Conservation (phyloP, 2,329 filamentous ascomycete species). For the Botrytis paeoniae region DNA sequence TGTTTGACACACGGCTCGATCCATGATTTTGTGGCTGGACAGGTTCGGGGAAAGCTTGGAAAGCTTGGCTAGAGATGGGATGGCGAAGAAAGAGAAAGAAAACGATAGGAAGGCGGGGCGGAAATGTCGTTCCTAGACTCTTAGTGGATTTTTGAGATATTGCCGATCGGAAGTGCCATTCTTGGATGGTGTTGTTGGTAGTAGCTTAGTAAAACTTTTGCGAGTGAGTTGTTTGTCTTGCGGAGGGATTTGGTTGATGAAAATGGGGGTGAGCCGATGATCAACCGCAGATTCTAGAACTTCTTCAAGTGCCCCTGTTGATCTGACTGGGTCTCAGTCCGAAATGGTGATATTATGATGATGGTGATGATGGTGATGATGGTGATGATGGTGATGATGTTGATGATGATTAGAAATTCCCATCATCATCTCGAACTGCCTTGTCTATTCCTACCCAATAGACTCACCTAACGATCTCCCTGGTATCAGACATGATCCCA, state of each 20-base stretch:
- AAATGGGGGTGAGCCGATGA: neutral
- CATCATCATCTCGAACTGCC: neutral
- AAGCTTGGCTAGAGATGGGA: neutral
- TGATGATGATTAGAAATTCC: neutral
- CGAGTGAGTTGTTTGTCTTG: neutral
- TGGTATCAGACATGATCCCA: neutral
- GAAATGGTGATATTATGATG: neutral
- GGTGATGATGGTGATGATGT: neutral
- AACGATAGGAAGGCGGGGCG: neutral
- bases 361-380: too few species aligned
- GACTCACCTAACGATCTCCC: neutral
- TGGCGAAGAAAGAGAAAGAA: neutral
- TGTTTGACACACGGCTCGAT: neutral
- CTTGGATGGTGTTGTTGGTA: neutral
- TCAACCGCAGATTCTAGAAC: neutral
- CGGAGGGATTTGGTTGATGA: neutral
- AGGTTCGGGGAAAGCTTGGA: neutral
- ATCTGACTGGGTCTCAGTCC: neutral
- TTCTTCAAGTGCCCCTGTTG: neutral
- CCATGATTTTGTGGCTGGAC: neutral
- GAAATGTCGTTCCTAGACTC: neutral
- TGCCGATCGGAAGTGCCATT: neutral
- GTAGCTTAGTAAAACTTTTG: neutral
- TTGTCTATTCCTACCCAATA: neutral
- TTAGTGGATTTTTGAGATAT: neutral